Evolutionary conservation across 202 grass and related monocot genomes (phyloP).

Genomic region (Schoenoplectus tabernaemontani): DNA sequence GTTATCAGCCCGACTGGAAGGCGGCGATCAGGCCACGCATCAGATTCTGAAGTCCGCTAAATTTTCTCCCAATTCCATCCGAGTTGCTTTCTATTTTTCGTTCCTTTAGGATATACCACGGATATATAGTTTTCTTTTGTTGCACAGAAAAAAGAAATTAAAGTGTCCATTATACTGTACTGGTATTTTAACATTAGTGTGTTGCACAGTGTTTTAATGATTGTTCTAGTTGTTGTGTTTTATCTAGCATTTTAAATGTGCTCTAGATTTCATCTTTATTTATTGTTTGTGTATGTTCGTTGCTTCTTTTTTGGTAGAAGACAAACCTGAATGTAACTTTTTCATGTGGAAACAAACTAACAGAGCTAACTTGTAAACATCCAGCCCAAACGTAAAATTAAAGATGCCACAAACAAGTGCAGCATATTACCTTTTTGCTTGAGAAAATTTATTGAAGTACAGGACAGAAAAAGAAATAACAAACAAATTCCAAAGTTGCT

Average conservation of each 20-base stretch:
- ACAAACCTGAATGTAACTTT: neutral
- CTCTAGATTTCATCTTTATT: neutral
- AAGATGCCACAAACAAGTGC: neutral
- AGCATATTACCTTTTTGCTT: neutral
- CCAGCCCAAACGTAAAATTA: neutral
- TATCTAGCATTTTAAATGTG: neutral
- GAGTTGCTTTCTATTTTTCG: neutral
- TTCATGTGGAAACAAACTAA: no score
- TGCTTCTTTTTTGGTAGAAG: neutral
- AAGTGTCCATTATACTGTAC: neutral
- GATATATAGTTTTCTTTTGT: neutral
- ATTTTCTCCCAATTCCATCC: neutral
- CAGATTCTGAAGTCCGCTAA: constrained; percentile 53
- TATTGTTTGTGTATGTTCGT: neutral
- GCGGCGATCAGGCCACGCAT: constrained; percentile 24
- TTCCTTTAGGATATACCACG: constrained; percentile 13
- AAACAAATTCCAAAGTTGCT: neutral
- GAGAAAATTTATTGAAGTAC: neutral
- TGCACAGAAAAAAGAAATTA: neutral
- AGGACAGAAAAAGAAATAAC: neutral
- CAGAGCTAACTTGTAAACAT: neutral
- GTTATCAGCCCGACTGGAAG: constrained; percentile 28
- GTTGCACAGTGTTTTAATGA: neutral
- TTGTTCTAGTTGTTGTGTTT: neutral
- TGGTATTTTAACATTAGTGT: constrained; percentile 1